A percentile compares a stretch with the other conserved stretches of the same genome.
Evolutionary conservation across 2,329 filamentous ascomycete species (phyloP).

Genomic region (Aotearoamyces nothofagi): DNA sequence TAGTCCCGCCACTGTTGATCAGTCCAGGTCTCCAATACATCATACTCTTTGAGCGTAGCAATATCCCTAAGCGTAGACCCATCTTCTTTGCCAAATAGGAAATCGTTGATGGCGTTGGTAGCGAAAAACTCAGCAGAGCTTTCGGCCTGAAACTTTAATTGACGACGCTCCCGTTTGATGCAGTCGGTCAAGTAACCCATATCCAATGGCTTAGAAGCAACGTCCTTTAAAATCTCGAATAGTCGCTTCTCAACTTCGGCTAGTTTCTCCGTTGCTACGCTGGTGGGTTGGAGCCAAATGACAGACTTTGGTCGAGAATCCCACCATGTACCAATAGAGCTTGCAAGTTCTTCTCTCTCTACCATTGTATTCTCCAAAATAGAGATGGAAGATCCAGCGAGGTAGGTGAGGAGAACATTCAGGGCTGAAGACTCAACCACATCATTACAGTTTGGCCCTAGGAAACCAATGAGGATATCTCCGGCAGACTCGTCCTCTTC

Average conservation of each 20-base stretch:
- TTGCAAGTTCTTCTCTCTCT: conserved; percentile 83
- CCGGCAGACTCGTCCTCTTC: conserved; percentile 93
- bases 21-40: conserved; percentile 61
- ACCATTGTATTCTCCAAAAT: conserved; percentile 85
- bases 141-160: conserved; percentile 74
- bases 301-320: conserved; percentile 70
- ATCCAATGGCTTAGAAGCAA: conserved; percentile 66
- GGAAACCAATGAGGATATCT: conserved; percentile 72
- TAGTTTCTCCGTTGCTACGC: conserved; percentile 77
- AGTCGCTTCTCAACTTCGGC: conserved; percentile 73
- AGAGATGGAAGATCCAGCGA: conserved; percentile 86
- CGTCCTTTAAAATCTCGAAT: conserved; percentile 68
- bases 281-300: conserved; percentile 73
- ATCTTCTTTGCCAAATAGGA: conserved; percentile 75
- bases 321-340: conserved; percentile 65
- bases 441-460: conserved; percentile 72
- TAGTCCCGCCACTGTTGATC: conserved; percentile 76
- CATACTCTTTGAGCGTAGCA: conserved; percentile 40
- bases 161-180: conserved; percentile 64
- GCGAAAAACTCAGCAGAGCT: conserved; percentile 69
- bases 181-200: conserved; percentile 86
- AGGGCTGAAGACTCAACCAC: conserved; percentile 53
- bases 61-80: conserved; percentile 59
- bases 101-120: conserved; percentile 77
- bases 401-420: conserved; percentile 68